Base-by-base conservation (phyloP, 441 rosid species). In the Mallotus repandus region DNA sequence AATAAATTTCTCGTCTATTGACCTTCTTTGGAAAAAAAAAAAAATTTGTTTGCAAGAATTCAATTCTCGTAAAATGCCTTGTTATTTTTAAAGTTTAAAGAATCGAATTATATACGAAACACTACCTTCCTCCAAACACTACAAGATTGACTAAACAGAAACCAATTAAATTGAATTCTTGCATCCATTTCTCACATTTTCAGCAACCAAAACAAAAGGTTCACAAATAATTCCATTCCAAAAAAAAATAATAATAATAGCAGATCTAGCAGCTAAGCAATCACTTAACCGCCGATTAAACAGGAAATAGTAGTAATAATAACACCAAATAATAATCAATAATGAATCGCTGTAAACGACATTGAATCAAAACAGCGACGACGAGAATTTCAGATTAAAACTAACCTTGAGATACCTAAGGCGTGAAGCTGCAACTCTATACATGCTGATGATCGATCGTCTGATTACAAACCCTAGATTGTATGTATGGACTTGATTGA, bases 331-430 rank as follows among this genome's bases (percentile, higher is more conserved):
- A 9, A 49, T 21, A 43, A 19, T 9, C 18, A 1, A 8, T 52
- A 52, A 4, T 18, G 71, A 0, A 58, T 57, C 50, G 16, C 0
- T 9, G 19, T 45, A 10, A 25, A 46, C 18, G 16, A 57, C 12
- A 70, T 19, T 41, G 50, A 55, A 41, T 19, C 19, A 5, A 41
- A 56, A 38, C 0, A 57, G 19, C 0, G 63, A 32, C 12, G 7
- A 7, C 0, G 16, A 48, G 2, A 56, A 29, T 11, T 15, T 5
- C 9, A 69, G 14, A 32, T 29, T 35, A 19, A 18, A 72, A 80
- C 83, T 54, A 65, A 89, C 92, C 92, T 91, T 86, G 66, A 87
- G 76, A 78, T 85, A 68, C 74, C 85, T 73, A 53, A 89, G 80
- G 56, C 89, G 83, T 25, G 91, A 86, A 73, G 82, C 82, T 16